A percentile compares a stretch with the other conserved stretches of the same genome.
phyloP scores from a whole-genome alignment of 257 asterid genomes.

The Echites panduratus region DNA sequence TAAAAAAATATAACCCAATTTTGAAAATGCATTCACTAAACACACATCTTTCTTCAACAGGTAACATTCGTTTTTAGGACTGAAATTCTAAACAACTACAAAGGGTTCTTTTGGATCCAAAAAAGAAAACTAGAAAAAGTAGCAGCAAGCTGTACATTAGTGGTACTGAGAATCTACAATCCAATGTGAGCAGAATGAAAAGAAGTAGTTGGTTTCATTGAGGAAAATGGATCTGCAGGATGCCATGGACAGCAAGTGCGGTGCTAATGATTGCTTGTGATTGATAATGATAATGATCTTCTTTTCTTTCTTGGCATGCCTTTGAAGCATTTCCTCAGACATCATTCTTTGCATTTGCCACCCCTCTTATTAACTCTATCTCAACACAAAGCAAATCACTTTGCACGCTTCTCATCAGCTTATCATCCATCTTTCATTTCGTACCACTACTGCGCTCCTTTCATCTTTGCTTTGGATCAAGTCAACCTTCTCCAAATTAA shows the following conservation, averaged over 20 bases:
- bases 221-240: constrained; percentile 3
- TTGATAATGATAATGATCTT: not conserved
- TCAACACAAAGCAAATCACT: not conserved
- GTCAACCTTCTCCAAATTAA: no score
- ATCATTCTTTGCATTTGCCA: not conserved
- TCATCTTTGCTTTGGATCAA: no score
- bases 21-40: not conserved
- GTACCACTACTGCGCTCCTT: no score
- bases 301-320: constrained; percentile 15
- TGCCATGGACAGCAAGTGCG: constrained; percentile 6
- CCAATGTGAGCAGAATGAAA: not conserved
- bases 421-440: no score
- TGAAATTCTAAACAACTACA: no score
- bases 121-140: not conserved
- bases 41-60: not conserved
- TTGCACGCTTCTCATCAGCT: not conserved
- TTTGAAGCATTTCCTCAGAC: not conserved
- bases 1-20: not conserved
- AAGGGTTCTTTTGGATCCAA: no score
- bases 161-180: not conserved
- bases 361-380: not conserved
- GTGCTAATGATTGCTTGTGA: constrained; percentile 14
- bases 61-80: no score
- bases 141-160: not conserved
- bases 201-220: not conserved